A percentile compares a stretch with the other conserved stretches of the same genome.
Conservation (phyloP, 192 early-diverging fungal species). For the Diversispora epigaea region DNA sequence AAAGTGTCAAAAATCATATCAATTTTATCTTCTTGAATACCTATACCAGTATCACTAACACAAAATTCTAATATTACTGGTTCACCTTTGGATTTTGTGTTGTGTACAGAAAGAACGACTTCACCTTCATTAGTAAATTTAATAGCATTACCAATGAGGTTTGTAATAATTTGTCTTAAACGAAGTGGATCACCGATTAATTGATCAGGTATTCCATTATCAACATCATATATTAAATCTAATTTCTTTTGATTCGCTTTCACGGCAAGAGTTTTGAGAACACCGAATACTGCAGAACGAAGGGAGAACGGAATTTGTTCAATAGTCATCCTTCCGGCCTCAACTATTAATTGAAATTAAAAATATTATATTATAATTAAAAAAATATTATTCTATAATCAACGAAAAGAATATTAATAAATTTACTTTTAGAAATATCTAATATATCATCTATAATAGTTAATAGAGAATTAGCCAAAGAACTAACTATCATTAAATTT, state of each 20-base stretch:
- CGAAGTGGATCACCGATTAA: slow-evolving; percentile 74
- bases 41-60: slow-evolving; percentile 82
- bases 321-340: slow-evolving; percentile 79
- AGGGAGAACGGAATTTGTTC: slow-evolving; percentile 72
- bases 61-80: slow-evolving; percentile 63
- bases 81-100: slow-evolving; percentile 37
- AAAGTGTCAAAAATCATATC: slow-evolving; percentile 79
- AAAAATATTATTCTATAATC: not conserved
- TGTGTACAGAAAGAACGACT: slow-evolving; percentile 60
- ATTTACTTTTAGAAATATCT: slow-evolving; percentile 73
- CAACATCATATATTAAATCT: slow-evolving; percentile 64
- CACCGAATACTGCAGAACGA: slow-evolving; percentile 59
- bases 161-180: slow-evolving; percentile 77
- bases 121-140: slow-evolving; percentile 81
- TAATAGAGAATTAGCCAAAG: slow-evolving; percentile 68
- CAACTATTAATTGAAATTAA: slow-evolving; percentile 45
- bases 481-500: slow-evolving; percentile 76
- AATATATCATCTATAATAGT: slow-evolving; percentile 83
- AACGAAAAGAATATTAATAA: not conserved
- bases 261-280: slow-evolving; percentile 69
- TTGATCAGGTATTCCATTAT: slow-evolving; percentile 67
- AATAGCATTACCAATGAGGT: slow-evolving; percentile 80
- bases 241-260: slow-evolving; percentile 77
- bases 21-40: slow-evolving; percentile 76
- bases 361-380: not conserved